phyloP scores from a whole-genome alignment of 228 moss, liverwort and hornwort genomes.

The Sphagnum fallax region DNA sequence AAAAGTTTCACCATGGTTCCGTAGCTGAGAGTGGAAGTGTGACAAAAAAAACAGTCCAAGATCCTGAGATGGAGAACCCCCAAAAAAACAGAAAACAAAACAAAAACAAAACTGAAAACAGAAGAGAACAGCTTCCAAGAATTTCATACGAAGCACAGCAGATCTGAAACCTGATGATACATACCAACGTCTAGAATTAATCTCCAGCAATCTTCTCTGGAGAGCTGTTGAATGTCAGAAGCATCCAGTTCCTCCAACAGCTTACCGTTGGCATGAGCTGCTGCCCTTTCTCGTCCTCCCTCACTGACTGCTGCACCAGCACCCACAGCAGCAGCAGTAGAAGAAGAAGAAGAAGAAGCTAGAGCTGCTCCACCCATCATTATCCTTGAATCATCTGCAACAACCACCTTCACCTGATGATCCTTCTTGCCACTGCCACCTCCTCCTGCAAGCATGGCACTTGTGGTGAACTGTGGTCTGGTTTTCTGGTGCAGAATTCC shows the following conservation, averaged over 20 bases:
- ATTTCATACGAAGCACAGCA: neutral
- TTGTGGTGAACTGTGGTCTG: neutral
- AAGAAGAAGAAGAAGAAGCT: neutral
- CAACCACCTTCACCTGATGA: too few species aligned
- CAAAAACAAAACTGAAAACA: too few species aligned
- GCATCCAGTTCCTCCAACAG: conserved; percentile 7
- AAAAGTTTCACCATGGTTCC: too few species aligned
- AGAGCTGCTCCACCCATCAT: neutral
- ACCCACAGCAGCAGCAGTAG: too few species aligned
- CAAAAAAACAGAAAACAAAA: too few species aligned
- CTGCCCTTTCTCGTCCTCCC: neutral
- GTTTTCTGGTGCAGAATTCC: neutral
- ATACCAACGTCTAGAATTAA: conserved; percentile 42
- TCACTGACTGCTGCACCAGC: too few species aligned
- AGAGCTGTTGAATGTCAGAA: conserved; percentile 25
- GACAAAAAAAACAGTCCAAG: neutral
- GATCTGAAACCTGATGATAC: neutral
- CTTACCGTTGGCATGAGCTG: conserved; percentile 8
- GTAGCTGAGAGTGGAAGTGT: neutral
- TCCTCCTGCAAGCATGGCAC: neutral
- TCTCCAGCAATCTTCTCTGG: conserved; percentile 43
- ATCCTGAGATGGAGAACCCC: neutral
- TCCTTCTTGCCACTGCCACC: neutral
- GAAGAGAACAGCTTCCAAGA: too few species aligned
- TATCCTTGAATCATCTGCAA: neutral